phyloP scores from a whole-genome alignment of 306 rosid genomes.

The Trifolium repens region DNA sequence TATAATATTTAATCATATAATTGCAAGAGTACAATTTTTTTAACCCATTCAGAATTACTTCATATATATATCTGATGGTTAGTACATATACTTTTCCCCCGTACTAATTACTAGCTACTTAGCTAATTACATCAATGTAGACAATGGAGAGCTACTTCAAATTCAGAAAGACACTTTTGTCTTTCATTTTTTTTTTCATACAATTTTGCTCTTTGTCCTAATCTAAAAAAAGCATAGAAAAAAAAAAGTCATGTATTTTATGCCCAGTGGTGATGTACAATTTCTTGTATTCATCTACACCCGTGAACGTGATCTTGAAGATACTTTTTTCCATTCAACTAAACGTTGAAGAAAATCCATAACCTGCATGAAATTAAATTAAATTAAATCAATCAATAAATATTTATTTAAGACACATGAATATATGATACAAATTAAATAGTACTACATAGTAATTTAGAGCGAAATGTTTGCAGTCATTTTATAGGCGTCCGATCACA shows the following conservation, averaged over 20 bases:
- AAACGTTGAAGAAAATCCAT: slow-evolving; percentile 77
- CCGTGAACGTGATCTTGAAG: slow-evolving; percentile 48
- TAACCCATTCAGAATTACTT: slow-evolving; percentile 40
- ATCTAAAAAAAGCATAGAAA: slow-evolving; percentile 40
- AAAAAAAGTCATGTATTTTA: slow-evolving; percentile 40
- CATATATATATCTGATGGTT: slow-evolving; percentile 26
- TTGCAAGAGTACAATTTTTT: slow-evolving; percentile 12
- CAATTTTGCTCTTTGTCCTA: slow-evolving; percentile 43
- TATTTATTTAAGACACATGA: slow-evolving; percentile 5
- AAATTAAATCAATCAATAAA: neutral
- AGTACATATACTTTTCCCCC: slow-evolving; percentile 37
- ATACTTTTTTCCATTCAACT: slow-evolving; percentile 64
- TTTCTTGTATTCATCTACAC: slow-evolving; percentile 46
- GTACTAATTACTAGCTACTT: slow-evolving; percentile 36
- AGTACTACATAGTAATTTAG: neutral
- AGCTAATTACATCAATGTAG: slow-evolving; percentile 50
- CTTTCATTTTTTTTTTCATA: slow-evolving; percentile 43
- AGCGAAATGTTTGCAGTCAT: neutral
- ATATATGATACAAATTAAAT: neutral
- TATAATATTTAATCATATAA: slow-evolving; percentile 34
- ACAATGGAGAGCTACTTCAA: slow-evolving; percentile 32
- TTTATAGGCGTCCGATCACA: too few relatives aligned
- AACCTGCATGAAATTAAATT: slow-evolving; percentile 54
- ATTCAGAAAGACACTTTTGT: slow-evolving; percentile 55
- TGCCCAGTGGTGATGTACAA: slow-evolving; percentile 48